These are phyloP conservation scores for Tolypocladium pustulatum DNA, from an alignment of 2,329 filamentous ascomycete genomes.

Conservation along the genomic window DNA sequence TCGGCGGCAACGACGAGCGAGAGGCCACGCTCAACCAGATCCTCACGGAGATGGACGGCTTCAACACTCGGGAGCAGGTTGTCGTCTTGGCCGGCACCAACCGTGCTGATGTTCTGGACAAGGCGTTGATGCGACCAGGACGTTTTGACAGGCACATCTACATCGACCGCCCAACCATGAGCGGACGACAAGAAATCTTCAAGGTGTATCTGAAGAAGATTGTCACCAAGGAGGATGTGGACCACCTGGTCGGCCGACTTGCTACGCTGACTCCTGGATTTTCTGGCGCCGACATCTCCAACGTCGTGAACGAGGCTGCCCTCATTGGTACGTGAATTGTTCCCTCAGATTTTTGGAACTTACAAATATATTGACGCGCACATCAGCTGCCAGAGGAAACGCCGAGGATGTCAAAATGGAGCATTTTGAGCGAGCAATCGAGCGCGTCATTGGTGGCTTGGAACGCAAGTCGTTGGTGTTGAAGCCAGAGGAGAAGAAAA, in stretches of 20 bases:
- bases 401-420: conserved; percentile 74
- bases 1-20: conserved; percentile 91
- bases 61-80: conserved; percentile 93
- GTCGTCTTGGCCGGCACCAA: conserved; percentile 97
- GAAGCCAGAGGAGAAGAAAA: conserved; percentile 86
- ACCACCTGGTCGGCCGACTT: conserved; percentile 78
- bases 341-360: conserved; percentile 16
- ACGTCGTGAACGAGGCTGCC: conserved; percentile 95
- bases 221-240: conserved; percentile 80
- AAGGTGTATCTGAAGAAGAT: conserved; percentile 90
- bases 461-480: conserved; percentile 97
- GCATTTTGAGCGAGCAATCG: conserved; percentile 96
- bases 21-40: conserved; percentile 98
- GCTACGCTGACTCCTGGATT: conserved; percentile 92
- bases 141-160: conserved; percentile 95
- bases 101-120: conserved; percentile 86
- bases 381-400: conserved; percentile 66
- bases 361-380: conserved; percentile 4
- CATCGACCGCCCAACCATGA: conserved; percentile 94
- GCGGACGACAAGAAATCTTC: conserved; percentile 93
- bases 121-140: conserved; percentile 90
- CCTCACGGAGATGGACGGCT: conserved; percentile 97
- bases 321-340: conserved; percentile 63
- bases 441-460: conserved; percentile 89
- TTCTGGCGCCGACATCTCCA: conserved; percentile 95